Conservation (phyloP, 2,329 filamentous ascomycete species). For the Trichophyton mentagrophytes region DNA sequence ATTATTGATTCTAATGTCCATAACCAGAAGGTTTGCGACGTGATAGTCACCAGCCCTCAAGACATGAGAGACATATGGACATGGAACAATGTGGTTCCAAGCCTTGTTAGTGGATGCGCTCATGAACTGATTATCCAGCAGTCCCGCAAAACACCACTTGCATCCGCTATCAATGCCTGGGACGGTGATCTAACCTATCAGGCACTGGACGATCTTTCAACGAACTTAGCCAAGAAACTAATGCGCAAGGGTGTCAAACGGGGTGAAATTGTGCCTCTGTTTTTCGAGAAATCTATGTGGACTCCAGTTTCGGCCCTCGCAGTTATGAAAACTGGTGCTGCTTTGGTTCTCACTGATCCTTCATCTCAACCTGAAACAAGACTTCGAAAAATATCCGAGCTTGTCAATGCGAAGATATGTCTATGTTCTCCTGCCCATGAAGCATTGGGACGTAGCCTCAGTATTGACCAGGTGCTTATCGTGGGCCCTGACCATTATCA, state of each 20-base stretch:
- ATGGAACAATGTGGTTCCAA: slow-evolving; percentile 17
- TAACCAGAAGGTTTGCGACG: background rate
- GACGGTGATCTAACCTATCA: slow-evolving; percentile 21
- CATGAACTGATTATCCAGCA: slow-evolving; percentile 13
- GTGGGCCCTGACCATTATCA: background rate
- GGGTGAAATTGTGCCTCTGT: slow-evolving; percentile 16
- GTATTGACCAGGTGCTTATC: slow-evolving; percentile 3
- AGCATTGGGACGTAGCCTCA: slow-evolving; percentile 7
- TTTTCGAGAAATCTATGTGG: slow-evolving; percentile 24
- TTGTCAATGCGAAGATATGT: slow-evolving; percentile 11
- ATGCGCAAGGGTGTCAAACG: slow-evolving; percentile 21
- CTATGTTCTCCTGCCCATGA: slow-evolving; percentile 12
- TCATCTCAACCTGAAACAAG: slow-evolving; percentile 22
- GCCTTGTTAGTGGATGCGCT: slow-evolving; percentile 12
- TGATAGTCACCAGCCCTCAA: background rate
- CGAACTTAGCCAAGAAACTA: slow-evolving; percentile 19
- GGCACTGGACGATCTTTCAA: slow-evolving; percentile 23
- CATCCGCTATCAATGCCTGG: slow-evolving; percentile 19
- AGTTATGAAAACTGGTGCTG: slow-evolving; percentile 21
- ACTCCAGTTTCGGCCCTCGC: slow-evolving; percentile 20
- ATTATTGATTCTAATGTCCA: background rate
- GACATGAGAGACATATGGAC: slow-evolving; percentile 14
- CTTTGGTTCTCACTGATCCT: slow-evolving; percentile 21
- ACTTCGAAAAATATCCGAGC: slow-evolving; percentile 18
- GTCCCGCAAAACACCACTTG: slow-evolving; percentile 5